Evolutionary conservation across 2,329 filamentous ascomycete species (phyloP).

Genomic region (Chrysoporthe austroafricana): DNA sequence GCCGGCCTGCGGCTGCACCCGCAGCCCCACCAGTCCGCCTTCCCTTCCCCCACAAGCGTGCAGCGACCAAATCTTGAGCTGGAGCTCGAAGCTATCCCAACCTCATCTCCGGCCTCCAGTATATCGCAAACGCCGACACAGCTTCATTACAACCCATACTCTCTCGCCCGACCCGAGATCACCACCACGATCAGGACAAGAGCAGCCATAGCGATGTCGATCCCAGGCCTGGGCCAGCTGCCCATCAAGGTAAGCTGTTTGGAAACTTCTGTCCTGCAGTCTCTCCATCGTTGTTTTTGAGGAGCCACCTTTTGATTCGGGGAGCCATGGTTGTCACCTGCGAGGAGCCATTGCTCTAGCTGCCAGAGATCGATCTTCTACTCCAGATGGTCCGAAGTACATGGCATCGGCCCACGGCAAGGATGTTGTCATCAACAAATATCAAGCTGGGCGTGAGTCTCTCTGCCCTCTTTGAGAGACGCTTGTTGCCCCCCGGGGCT

Average conservation of each 20-base stretch:
- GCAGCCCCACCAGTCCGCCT: background rate
- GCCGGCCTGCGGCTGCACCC: background rate
- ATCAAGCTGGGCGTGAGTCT: no score
- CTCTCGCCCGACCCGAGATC: background rate
- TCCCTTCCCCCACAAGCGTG: background rate
- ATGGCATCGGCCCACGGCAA: background rate
- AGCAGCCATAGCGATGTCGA: conserved; percentile 59
- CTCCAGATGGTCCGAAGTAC: background rate
- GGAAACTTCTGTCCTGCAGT: background rate
- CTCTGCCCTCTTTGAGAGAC: background rate
- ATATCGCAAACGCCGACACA: background rate
- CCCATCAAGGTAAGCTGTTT: conserved; percentile 56
- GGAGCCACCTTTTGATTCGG: background rate
- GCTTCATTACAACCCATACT: background rate
- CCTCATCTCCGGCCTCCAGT: background rate
- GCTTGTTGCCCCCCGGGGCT: background rate
- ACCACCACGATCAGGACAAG: background rate
- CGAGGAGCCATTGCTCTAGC: background rate
- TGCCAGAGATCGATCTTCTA: background rate
- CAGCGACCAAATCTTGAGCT: background rate
- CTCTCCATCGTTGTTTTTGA: background rate
- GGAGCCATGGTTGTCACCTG: background rate
- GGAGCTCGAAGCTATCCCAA: background rate
- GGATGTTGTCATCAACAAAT: background rate
- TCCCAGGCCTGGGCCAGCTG: conserved; percentile 73